phyloP scores from a whole-genome alignment of 2,329 filamentous ascomycete genomes.

The Monilinia laxa region DNA sequence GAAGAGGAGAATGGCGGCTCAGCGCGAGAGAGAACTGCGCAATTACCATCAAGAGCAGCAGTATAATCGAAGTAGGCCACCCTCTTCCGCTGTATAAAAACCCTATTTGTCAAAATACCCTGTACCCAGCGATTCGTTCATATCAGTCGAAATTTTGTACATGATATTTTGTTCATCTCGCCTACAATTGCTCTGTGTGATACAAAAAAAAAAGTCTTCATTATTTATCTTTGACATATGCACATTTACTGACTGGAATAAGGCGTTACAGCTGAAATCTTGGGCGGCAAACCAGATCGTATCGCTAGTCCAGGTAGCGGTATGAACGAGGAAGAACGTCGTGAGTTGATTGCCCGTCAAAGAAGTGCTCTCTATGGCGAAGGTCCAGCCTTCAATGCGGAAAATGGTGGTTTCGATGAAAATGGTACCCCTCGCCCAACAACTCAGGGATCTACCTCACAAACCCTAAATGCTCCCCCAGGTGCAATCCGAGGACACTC shows the following conservation, averaged over 20 bases:
- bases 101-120: constrained; percentile 34
- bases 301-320: constrained; percentile 75
- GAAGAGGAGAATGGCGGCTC: constrained; percentile 98
- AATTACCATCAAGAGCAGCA: constrained; percentile 99
- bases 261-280: constrained; percentile 66
- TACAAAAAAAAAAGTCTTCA: constrained; percentile 17
- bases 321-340: constrained; percentile 94
- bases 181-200: constrained; percentile 44
- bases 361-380: constrained; percentile 92
- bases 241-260: constrained; percentile 42
- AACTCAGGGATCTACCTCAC: constrained; percentile 61
- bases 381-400: constrained; percentile 60
- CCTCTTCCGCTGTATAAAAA: constrained; percentile 66
- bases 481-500: constrained; percentile 70
- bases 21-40: constrained; percentile 97
- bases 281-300: constrained; percentile 76
- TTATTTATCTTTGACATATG: constrained; percentile 25
- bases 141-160: constrained; percentile 40
- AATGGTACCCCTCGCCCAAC: constrained; percentile 61
- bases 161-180: constrained; percentile 39
- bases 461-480: constrained; percentile 59
- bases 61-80: constrained; percentile 97
- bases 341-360: constrained; percentile 93
- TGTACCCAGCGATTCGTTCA: constrained; percentile 29
- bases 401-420: constrained; percentile 68